These are phyloP conservation scores for Lepiota subincarnata DNA, from an alignment of 768 basidiomycete species.

Conservation along the genomic window DNA sequence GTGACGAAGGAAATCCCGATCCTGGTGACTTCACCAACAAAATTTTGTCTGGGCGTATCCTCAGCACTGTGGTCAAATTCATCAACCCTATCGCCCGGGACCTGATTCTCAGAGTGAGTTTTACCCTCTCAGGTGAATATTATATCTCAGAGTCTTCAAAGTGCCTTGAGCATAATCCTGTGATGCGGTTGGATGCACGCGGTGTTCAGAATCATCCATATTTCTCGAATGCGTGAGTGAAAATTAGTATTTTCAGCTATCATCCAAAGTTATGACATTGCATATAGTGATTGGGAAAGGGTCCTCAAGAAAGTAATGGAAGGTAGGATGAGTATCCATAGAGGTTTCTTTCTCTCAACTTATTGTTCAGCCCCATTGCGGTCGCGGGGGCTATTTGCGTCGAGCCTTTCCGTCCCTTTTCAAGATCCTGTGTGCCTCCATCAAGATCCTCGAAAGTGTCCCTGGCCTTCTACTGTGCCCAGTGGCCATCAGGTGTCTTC, in stretches of 20 bases:
- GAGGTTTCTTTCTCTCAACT: too few relatives aligned
- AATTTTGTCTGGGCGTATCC: neutral
- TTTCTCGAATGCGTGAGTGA: conserved; percentile 44
- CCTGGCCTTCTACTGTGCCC: too few relatives aligned
- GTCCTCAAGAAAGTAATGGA: conserved; percentile 26
- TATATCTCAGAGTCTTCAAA: conserved; percentile 19
- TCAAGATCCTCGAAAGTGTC: too few relatives aligned
- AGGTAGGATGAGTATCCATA: conserved; percentile 19
- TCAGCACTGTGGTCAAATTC: conserved; percentile 18
- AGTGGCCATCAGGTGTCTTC: neutral
- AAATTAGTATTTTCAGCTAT: conserved; percentile 8
- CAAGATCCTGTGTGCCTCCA: too few relatives aligned
- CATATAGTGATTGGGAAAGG: conserved; percentile 36
- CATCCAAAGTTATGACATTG: neutral
- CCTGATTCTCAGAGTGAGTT: conserved; percentile 41
- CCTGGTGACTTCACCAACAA: neutral
- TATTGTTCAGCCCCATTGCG: neutral
- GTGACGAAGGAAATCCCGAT: neutral
- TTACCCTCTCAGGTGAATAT: neutral
- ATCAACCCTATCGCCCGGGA: conserved; percentile 33
- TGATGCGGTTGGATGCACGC: conserved; percentile 36
- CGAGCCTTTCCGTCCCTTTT: too few relatives aligned
- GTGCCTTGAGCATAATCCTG: conserved; percentile 57
- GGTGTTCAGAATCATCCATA: conserved; percentile 45
- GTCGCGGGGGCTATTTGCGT: neutral